Evolutionary conservation across 257 asterid genomes (phyloP), one percentile per base, ranked within the genome.

Genomic region (Eustoma russellianum): DNA sequence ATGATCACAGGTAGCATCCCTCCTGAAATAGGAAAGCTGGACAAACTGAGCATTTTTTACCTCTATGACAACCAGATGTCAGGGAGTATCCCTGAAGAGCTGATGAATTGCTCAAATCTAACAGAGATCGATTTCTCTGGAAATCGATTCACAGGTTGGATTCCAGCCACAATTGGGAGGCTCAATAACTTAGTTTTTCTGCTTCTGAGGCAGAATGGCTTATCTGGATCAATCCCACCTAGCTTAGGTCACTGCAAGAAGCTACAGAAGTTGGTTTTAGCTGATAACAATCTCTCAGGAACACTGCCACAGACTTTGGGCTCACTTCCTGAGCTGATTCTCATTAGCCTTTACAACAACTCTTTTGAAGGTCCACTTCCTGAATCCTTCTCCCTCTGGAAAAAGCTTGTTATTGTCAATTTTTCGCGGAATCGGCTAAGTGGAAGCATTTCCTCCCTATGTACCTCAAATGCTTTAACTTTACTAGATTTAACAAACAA

Each of bases 271-370:
- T 70, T 90, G 13, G 86, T 65, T 12, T 70, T 90, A 63, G 86
- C 93, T 17, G 96, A 90, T 70, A 90, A 90, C 81, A 83, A 78
- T 64, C 83, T 86, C 33, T 66, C 94, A 0, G 98, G 96, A 55
- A 52, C 85, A 17, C 13, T 86, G 13, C 96, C 98, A 52, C 70
- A 82, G 17, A 81, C 96, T 7, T 61, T 90, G 5, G 66, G 83
- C 24, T 80, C 76, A 56, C 86, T 90, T 13, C 76, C 88, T 0
- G 82, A 73, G 48, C 60, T 90, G 33, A 59, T 67, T 63, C 81
- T 79, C 7, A 16, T 86, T 41, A 74, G 86, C 61, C 93, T 90
- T 34, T 90, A 86, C 94, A 90, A 90, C 67, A 90, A 90, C 40
- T 86, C 96, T 8, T 51, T 90, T 47, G 77, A 90, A 30, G 98